These are phyloP conservation scores for Lentinus brumalis DNA, from an alignment of 768 basidiomycete species.

Conservation along the genomic window DNA sequence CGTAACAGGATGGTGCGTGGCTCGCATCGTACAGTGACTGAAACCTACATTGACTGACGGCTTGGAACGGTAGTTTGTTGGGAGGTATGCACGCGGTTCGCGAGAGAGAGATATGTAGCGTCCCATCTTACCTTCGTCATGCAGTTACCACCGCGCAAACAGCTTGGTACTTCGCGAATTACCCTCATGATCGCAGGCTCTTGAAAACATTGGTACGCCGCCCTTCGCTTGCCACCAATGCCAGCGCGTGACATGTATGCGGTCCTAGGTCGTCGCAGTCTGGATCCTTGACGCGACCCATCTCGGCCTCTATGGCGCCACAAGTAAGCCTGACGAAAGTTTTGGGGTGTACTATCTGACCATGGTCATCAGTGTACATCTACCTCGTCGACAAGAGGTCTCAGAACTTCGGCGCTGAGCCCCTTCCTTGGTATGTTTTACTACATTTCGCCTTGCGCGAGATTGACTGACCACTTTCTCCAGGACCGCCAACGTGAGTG, in stretches of 20 bases:
- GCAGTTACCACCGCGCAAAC: constrained; percentile 9
- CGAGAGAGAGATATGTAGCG: not conserved
- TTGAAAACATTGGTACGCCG: constrained; percentile 2
- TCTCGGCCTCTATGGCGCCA: constrained; percentile 9
- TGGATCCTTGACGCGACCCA: constrained; percentile 6
- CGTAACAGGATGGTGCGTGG: not conserved
- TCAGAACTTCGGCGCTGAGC: not conserved
- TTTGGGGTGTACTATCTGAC: not conserved
- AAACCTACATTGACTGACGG: not conserved
- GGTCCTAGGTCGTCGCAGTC: not conserved
- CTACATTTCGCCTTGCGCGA: not conserved
- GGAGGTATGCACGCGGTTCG: not conserved
- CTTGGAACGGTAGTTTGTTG: constrained; percentile 1
- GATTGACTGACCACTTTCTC: not conserved
- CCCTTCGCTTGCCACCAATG: not conserved
- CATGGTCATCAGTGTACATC: not conserved
- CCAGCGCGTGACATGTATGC: not conserved
- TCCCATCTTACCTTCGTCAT: not conserved
- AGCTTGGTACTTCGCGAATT: constrained; percentile 6
- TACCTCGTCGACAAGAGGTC: constrained; percentile 1
- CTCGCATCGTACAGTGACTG: not conserved
- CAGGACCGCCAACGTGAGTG: not conserved
- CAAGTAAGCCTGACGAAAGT: not conserved
- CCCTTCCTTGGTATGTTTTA: not conserved
- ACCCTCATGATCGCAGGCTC: constrained; percentile 3